Evolutionary conservation across 371 early-diverging fungal species (phyloP).

Genomic region (Synchytrium microbalum): DNA sequence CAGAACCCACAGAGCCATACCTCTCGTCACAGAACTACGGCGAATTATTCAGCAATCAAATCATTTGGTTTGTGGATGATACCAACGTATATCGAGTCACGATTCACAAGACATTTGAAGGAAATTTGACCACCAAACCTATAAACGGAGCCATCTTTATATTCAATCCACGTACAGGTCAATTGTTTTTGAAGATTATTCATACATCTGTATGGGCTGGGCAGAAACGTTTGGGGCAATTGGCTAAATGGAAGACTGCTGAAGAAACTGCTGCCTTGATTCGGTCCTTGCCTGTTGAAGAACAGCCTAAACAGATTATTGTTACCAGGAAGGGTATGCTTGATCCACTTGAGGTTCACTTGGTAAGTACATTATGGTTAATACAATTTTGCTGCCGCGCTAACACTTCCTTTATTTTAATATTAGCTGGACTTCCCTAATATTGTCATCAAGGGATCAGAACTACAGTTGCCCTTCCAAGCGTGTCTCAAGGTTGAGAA

Average conservation of each 20-base stretch:
- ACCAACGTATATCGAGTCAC: conserved; percentile 99
- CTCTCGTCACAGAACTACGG: conserved; percentile 89
- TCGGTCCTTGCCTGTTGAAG: conserved; percentile 95
- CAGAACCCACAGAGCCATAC: conserved; percentile 98
- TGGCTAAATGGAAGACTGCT: conserved; percentile 98
- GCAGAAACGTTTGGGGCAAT: conserved; percentile 95
- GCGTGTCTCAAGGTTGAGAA: conserved; percentile 96
- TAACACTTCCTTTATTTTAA: neutral
- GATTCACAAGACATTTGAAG: conserved; percentile 98
- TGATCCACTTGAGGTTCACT: conserved; percentile 95
- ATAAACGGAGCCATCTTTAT: conserved; percentile 98
- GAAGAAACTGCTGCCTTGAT: conserved; percentile 98
- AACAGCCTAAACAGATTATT: conserved; percentile 98
- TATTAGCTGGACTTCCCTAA: conserved; percentile 87
- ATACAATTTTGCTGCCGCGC: neutral
- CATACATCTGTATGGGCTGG: conserved; percentile 99
- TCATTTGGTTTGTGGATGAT: conserved; percentile 99
- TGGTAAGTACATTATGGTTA: conserved; percentile 5
- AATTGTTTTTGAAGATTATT: conserved; percentile 97
- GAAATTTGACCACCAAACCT: conserved; percentile 94
- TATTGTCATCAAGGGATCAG: conserved; percentile 95
- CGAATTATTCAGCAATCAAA: conserved; percentile 95
- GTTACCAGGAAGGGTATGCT: conserved; percentile 98
- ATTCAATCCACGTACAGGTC: conserved; percentile 98
- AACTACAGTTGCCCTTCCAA: conserved; percentile 95